Evolutionary conservation across 2,329 filamentous ascomycete species (phyloP), one percentile per base, ranked within the genome.

Genomic region (Aspergillus sp.): DNA sequence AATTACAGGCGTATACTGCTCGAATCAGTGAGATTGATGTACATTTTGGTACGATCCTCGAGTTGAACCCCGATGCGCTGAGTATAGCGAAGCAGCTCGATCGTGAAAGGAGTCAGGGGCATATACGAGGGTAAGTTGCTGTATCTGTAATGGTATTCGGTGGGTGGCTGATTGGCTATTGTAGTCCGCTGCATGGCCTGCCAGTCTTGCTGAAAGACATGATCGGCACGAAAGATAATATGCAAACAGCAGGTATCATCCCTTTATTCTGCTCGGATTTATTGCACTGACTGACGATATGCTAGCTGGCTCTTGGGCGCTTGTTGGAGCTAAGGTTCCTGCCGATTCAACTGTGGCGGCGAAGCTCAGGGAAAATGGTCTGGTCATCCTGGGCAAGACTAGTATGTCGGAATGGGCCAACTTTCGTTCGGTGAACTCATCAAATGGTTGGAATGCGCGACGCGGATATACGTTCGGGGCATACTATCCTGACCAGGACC

Each of bases 121-220:
- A 71, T 7, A 62, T 78, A 17, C 70, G 81, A 54, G 81, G 84
- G 78, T 80, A 65, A 41, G 61, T 63, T 13, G 9, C 7, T 49
- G 25, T 45, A 17, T 28, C 15, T 54, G 28, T 2, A 2, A 28
- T 13, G 12, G 6, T 49, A 49, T 9, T 30, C 3, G 0, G 9
- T 30, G 21, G 43, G 2, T 28, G 45, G 28, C 15, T 23, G 39
- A 39, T 12, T 47, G 15, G n/a, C n/a, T 41, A 12, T 9, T 38
- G 28, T 54, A 80, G 82, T 0, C 85, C 85, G 2, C 77, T 89
- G 0, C 86, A 90, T 69, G 87, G 88, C 5, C 80, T 90, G 4
- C 88, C 87, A 0, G 83, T 90, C 23, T 74, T 89, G 5, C 79
- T 90, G 74, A 90, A 90, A 72, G 84, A 88, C 74, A 89, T 87